Base-by-base conservation (phyloP, 2,329 filamentous ascomycete genomes). In the Nigrospora osmanthi region DNA sequence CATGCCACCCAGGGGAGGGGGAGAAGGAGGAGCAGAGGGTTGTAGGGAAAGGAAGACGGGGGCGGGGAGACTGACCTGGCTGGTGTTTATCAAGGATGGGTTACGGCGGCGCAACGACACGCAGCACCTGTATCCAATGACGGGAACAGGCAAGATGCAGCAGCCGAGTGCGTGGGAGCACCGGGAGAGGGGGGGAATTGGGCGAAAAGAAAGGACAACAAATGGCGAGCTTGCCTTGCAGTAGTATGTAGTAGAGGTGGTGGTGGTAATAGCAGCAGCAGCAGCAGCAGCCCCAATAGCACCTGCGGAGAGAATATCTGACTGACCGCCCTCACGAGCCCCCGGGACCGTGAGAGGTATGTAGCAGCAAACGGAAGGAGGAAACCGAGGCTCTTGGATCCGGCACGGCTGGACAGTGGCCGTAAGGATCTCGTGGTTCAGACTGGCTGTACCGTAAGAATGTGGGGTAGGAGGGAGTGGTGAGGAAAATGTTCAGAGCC, bases 21-120 rank as follows among this genome's bases (percentile, higher is more conserved):
- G 47, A 47, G 34, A 50, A 49, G 46, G 48, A 53, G 46, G 44
- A 49, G 48, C 34, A 42, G 48, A 49, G 44, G 42, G 49, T 52
- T 49, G 52, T 49, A 48, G 48, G 47, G 46, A 42, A 45, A 46
- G 45, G 54, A 49, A 57, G 37, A 47, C 15, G 45, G 45, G 37
- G 38, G 43, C 42, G 51, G 36, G 39, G 34, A 40, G 54, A 62
- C 60, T 58, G 52, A 62, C 59, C 57, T 61, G 58, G 54, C 56
- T 59, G 62, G 63, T 54, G 56, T 59, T 58, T 50, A 62, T 58
- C 53, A 58, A 49, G 48, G 51, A 50, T 48, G 55, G 56, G 54
- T 60, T 59, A 56, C 50, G 55, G 55, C 50, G 55, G 55, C 54
- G 53, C 53, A 48, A 43, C 47, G 47, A 47, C 40, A 47, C 46